A percentile compares a stretch with the other conserved stretches of the same genome.
Evolutionary conservation across 2,329 filamentous ascomycete genomes (phyloP).

Genomic region (Furcasterigmium furcatum): DNA sequence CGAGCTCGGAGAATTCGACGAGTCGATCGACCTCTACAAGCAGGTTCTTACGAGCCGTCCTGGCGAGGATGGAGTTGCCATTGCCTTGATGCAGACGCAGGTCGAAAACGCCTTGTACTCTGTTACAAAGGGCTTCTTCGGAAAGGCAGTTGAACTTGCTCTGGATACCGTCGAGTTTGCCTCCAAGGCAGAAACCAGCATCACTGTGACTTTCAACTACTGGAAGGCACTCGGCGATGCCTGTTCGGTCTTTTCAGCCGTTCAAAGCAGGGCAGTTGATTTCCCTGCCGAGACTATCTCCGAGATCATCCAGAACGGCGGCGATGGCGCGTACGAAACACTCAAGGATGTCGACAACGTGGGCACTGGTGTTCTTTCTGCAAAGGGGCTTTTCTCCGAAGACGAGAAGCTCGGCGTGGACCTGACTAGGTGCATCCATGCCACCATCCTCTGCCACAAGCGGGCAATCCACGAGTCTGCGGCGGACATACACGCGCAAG

Average conservation of each 20-base stretch:
- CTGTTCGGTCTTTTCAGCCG: conserved; percentile 76
- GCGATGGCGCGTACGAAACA: conserved; percentile 54
- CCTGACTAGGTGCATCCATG: conserved; percentile 60
- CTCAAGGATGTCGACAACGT: conserved; percentile 69
- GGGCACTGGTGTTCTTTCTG: conserved; percentile 39
- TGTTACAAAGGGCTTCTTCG: conserved; percentile 81
- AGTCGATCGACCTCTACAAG: conserved; percentile 74
- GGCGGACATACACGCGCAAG: conserved; percentile 79
- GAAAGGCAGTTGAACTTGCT: conserved; percentile 73
- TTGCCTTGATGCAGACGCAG: conserved; percentile 84
- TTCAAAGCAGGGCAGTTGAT: conserved; percentile 63
- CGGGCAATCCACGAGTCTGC: conserved; percentile 72
- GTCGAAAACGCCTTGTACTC: conserved; percentile 77
- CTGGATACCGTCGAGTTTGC: conserved; percentile 67
- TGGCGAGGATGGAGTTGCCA: conserved; percentile 79
- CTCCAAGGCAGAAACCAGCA: conserved; percentile 53
- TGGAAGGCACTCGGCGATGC: conserved; percentile 94
- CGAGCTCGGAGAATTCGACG: conserved; percentile 86
- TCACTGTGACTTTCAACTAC: conserved; percentile 79
- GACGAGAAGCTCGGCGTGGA: conserved; percentile 46
- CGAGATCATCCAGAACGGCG: conserved; percentile 52
- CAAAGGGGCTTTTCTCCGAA: conserved; percentile 39
- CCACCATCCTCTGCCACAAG: conserved; percentile 82
- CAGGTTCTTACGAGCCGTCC: conserved; percentile 66
- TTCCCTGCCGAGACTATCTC: conserved; percentile 60